phyloP scores from a whole-genome alignment of 257 asterid species.

The Solanum habrochaites region DNA sequence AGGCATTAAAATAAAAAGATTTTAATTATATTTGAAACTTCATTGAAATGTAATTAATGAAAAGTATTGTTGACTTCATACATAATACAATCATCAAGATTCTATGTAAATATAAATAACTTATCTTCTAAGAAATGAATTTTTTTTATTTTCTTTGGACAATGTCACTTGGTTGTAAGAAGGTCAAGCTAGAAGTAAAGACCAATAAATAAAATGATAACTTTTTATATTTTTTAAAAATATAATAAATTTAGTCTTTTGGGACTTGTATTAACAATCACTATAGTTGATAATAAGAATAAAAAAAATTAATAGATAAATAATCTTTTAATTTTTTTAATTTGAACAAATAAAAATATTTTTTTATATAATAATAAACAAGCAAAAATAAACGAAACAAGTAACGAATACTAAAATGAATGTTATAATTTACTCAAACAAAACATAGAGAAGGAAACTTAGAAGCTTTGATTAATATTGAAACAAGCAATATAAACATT shows the following conservation, averaged over 20 bases:
- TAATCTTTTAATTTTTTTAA: no score
- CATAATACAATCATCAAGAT: neutral
- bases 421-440: neutral
- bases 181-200: neutral
- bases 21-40: neutral
- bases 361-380: neutral
- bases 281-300: no score
- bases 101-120: neutral
- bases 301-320: neutral
- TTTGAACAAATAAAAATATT: no score
- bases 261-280: no score
- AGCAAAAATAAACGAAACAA: no score
- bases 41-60: neutral
- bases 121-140: neutral
- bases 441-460: neutral
- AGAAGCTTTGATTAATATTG: no score
- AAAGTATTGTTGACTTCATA: neutral
- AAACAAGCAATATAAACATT: no score
- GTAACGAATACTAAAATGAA: neutral
- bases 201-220: no score
- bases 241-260: no score
- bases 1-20: neutral
- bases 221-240: no score
- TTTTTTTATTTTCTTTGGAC: neutral
- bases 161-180: neutral